A percentile compares a stretch with the other conserved stretches of the same genome.
Evolutionary conservation across 2,329 filamentous ascomycete species (phyloP).

Genomic region (Fusarium luffae): DNA sequence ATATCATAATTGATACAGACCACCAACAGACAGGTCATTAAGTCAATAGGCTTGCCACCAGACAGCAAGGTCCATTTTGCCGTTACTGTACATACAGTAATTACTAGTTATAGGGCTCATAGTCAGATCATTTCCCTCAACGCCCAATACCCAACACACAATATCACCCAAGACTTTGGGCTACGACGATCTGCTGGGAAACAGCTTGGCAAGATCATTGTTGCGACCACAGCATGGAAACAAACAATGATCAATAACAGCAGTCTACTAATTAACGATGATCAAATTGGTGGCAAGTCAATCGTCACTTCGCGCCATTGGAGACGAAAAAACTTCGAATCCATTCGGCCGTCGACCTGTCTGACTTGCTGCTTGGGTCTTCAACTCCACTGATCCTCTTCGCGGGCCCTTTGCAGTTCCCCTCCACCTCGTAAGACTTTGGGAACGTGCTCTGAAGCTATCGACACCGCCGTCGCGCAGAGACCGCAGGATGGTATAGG

Average conservation of each 20-base stretch:
- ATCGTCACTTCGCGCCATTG: slow-evolving; percentile 19
- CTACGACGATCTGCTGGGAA: slow-evolving; percentile 18
- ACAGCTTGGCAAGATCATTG: neutral
- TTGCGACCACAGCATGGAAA: neutral
- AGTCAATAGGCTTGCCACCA: neutral
- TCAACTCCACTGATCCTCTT: slow-evolving; percentile 40
- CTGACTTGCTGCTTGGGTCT: slow-evolving; percentile 1
- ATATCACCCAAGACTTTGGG: slow-evolving; percentile 12
- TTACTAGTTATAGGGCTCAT: neutral
- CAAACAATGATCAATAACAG: slow-evolving; percentile 11
- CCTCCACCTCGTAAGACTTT: slow-evolving; percentile 38
- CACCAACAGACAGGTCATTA: slow-evolving; percentile 1
- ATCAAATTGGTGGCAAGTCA: slow-evolving; percentile 27
- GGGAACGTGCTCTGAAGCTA: slow-evolving; percentile 45
- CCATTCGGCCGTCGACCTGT: slow-evolving; percentile 7
- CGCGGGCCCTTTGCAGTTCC: slow-evolving; percentile 13
- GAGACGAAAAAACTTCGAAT: slow-evolving; percentile 3
- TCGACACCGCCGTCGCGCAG: slow-evolving; percentile 44
- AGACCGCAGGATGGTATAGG: slow-evolving; percentile 38
- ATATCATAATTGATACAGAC: slow-evolving; percentile 15
- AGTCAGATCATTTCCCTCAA: slow-evolving; percentile 10
- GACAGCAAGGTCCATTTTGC: neutral
- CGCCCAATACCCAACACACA: slow-evolving; percentile 4
- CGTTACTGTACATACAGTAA: neutral
- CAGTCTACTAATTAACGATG: slow-evolving; percentile 20